Base-by-base conservation (phyloP, 768 basidiomycete genomes). In the Phaffia australis region DNA sequence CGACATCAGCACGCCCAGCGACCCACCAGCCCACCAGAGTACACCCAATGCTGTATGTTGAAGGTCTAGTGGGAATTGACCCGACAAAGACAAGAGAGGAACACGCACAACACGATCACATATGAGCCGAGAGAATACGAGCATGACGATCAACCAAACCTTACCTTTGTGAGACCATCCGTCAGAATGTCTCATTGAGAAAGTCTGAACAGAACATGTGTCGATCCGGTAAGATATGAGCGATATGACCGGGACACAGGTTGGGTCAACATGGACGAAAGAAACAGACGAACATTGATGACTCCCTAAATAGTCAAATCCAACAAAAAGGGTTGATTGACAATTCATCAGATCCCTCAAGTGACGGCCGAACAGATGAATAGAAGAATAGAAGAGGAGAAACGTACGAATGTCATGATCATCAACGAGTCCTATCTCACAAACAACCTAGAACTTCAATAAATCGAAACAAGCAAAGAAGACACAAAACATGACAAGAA, bases 1-100 rank as follows among this genome's bases (percentile, higher is more conserved):
- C 1, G 87, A 81, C 16, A 94, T 81, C 73, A 85, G 86, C 60
- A 95, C 86, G 1, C 91, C 93, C 5, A 97, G 79, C n/a, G 85
- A 78, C 23, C 93, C 93, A 63, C 93, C 93, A 19, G 87, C 81
- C 89, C 89, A 93, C 93, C 74, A 75, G 0, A 75, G 69, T 0
- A 75, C 73, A 15, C 74, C 90, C 3, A 68, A 52, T 5, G 58
- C 58, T 7, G 62, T 64, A 27, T 64, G 67, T 30, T 69, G 67
- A 23, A 68, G 30, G 50, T 67, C 66, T 64, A n/a, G n/a, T n/a
- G n/a, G n/a, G n/a, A n/a, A n/a, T n/a, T n/a, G n/a, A n/a, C 27
- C 11, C 35, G 35, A 42, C 4, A 42, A 42, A 48, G 48, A 60
- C 7, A n/a, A 61, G 14, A 27, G 14, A 61, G 56, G 27, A 57